These are phyloP conservation scores for Psilocybe mexicana DNA, from an alignment of 1,284 basidiomycete species.

Conservation along the genomic window DNA sequence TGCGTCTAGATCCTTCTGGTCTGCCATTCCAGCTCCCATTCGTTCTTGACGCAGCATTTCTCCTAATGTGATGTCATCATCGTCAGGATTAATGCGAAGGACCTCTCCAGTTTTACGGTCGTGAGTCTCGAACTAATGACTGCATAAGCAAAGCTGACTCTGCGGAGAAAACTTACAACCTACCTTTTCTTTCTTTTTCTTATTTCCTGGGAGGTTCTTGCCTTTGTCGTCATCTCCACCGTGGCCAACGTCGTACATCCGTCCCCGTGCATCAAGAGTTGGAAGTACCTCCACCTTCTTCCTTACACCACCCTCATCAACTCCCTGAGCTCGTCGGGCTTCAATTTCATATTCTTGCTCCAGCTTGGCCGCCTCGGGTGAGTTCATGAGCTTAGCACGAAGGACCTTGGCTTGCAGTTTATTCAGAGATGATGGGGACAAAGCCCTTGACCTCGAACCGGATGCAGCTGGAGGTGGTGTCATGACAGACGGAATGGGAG, in stretches of 20 bases:
- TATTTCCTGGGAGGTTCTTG: conserved; percentile 58
- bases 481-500: conserved; percentile 88
- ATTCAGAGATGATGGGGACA: conserved; percentile 84
- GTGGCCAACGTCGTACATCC: conserved; percentile 89
- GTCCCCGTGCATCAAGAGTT: conserved; percentile 84
- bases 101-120: conserved; percentile 88
- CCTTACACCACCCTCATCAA: conserved; percentile 45
- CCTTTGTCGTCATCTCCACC: conserved; percentile 53
- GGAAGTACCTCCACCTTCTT: conserved; percentile 83
- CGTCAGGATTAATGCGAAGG: conserved; percentile 85
- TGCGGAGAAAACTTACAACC: conserved; percentile 11
- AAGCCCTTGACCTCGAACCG: conserved; percentile 41
- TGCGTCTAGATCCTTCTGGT: conserved; percentile 90
- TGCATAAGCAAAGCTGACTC: conserved; percentile 1
- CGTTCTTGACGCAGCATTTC: conserved; percentile 94
- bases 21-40: conserved; percentile 84
- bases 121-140: conserved; percentile 77
- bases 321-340: conserved; percentile 49
- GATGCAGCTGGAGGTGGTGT: conserved; percentile 59
- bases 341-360: conserved; percentile 84
- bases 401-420: conserved; percentile 92
- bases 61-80: conserved; percentile 82
- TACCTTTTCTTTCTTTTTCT: conserved; percentile 78
- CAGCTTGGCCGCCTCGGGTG: conserved; percentile 70
- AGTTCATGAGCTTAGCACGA: conserved; percentile 83